These are phyloP conservation scores for Pseudogymnoascus sp. DNA, from an alignment of 2,329 filamentous ascomycete species.

Conservation along the genomic window DNA sequence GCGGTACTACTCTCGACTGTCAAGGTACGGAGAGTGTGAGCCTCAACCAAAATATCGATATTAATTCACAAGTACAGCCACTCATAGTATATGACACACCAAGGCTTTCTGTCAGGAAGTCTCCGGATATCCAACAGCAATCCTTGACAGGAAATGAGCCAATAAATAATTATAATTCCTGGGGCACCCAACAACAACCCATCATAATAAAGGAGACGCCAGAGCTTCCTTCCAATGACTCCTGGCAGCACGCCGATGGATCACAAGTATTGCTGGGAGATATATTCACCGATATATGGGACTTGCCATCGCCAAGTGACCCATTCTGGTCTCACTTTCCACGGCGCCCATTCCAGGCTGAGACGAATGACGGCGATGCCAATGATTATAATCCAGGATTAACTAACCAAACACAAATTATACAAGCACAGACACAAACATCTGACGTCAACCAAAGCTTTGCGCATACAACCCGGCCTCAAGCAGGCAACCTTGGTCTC, in stretches of 20 bases:
- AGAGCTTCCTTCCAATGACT: not conserved
- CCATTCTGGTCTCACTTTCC: not conserved
- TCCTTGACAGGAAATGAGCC: not conserved
- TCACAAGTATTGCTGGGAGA: not conserved
- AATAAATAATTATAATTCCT: not conserved
- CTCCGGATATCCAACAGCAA: not conserved
- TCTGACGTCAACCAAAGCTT: not conserved
- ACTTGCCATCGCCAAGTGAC: not conserved
- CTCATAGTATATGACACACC: not conserved
- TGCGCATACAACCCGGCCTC: not conserved
- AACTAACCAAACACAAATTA: not conserved
- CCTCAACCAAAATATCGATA: not conserved
- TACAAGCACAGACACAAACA: not conserved
- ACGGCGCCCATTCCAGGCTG: not conserved
- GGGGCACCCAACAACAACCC: not conserved
- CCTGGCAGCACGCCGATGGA: not conserved
- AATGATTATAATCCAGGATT: not conserved
- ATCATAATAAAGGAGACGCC: slow-evolving; percentile 1
- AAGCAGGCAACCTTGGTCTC: not conserved
- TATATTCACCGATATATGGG: not conserved
- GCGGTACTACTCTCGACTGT: not conserved
- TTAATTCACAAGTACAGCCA: not conserved
- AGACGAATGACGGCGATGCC: not conserved
- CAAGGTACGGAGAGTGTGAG: not conserved
- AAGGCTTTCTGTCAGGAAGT: not conserved